Evolutionary conservation across 192 early-diverging fungal species (phyloP).

Genomic region (Coemansia sp.): DNA sequence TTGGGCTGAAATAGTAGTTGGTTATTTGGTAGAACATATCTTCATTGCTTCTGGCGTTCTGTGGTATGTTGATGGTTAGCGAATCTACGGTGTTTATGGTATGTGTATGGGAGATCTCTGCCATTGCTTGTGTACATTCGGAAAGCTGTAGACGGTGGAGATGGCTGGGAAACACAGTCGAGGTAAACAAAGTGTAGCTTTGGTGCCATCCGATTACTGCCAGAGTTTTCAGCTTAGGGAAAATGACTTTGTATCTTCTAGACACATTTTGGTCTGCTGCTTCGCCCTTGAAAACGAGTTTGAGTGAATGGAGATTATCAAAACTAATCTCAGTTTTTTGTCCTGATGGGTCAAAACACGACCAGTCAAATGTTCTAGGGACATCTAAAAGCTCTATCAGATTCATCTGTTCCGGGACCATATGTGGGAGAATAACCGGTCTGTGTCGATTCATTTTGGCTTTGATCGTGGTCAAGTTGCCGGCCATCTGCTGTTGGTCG

Average conservation of each 20-base stretch:
- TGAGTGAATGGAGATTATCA: neutral
- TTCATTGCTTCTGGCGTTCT: neutral
- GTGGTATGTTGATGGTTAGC: neutral
- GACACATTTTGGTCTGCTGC: neutral
- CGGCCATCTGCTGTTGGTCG: neutral
- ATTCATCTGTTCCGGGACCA: neutral
- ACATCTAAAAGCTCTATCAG: neutral
- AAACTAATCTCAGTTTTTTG: neutral
- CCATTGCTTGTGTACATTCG: neutral
- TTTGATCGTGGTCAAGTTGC: neutral
- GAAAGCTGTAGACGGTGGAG: neutral
- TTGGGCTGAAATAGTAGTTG: neutral
- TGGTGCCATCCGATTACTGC: neutral
- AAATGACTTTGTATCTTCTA: neutral
- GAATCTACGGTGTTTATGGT: neutral
- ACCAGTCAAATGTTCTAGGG: neutral
- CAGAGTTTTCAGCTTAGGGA: neutral
- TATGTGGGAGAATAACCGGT: neutral
- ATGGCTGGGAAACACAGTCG: neutral
- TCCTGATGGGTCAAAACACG: neutral
- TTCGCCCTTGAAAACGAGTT: neutral
- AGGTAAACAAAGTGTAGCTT: neutral
- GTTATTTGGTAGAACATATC: neutral
- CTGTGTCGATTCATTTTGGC: neutral
- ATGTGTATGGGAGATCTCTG: neutral